Percentiles rank a stretch among this genome's conserved stretches.
Conservation (phyloP, 345 rosid genomes). For the Lumnitzera littorea region DNA sequence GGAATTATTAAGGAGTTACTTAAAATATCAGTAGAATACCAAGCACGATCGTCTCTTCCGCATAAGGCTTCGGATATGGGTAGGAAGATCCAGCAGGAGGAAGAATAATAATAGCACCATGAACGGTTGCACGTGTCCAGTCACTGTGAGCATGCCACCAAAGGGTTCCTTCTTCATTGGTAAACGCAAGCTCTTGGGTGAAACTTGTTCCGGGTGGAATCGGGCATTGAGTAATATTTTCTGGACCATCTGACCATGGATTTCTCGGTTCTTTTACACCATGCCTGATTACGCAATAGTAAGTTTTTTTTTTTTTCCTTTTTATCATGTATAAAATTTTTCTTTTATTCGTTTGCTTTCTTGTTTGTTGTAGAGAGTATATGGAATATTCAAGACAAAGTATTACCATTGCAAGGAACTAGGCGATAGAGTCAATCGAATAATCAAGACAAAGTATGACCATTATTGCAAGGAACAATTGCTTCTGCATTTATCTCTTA, state of each 20-base stretch:
- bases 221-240: conserved; percentile 26
- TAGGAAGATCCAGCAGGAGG: conserved; percentile 1
- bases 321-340: no score
- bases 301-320: no score
- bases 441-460: no score
- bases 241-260: conserved; percentile 32
- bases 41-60: conserved; percentile 13
- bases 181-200: conserved; percentile 20
- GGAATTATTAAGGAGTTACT: neutral
- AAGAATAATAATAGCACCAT: conserved; percentile 23
- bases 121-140: conserved; percentile 35
- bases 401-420: no score
- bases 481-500: no score
- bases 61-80: conserved; percentile 10
- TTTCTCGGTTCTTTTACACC: conserved; percentile 29
- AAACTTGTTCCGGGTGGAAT: conserved; percentile 13
- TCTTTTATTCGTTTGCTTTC: no score
- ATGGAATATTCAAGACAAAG: no score
- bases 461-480: no score
- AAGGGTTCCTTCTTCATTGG: conserved; percentile 26
- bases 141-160: conserved; percentile 57
- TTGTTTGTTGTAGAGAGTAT: no score
- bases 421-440: no score
- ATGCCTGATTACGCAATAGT: conserved; percentile 10
- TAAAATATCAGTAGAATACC: conserved; percentile 1